A percentile compares a stretch with the other conserved stretches of the same genome.
Evolutionary conservation across 441 rosid genomes (phyloP).

Genomic region (Bocquillonia castaneifolia): DNA sequence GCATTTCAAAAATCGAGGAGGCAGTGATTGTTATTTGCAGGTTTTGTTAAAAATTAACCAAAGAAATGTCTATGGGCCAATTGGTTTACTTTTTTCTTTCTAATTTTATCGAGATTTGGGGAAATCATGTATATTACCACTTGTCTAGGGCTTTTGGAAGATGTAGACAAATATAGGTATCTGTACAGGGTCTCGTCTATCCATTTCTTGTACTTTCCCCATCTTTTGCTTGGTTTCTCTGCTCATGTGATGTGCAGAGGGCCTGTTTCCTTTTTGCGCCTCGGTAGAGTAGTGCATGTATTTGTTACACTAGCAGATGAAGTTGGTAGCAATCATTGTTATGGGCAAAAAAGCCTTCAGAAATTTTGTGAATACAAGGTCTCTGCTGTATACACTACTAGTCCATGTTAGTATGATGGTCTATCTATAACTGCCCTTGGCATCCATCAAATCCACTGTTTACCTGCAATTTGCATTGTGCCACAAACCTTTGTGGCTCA

Average conservation of each 20-base stretch:
- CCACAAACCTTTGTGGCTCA: background rate
- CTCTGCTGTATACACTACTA: conserved; percentile 27
- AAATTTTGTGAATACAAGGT: conserved; percentile 55
- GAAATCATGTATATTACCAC: conserved; percentile 57
- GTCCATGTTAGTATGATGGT: conserved; percentile 1
- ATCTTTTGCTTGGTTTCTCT: conserved; percentile 25
- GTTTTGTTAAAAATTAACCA: conserved; percentile 26
- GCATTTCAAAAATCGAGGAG: conserved; percentile 32
- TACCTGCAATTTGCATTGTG: background rate
- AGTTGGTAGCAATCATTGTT: conserved; percentile 44
- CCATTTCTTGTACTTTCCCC: conserved; percentile 33
- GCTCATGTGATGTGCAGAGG: conserved; percentile 26
- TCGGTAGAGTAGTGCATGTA: conserved; percentile 50
- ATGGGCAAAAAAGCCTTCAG: conserved; percentile 41
- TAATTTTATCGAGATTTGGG: conserved; percentile 19
- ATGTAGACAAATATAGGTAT: conserved; percentile 50
- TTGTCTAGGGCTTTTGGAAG: conserved; percentile 49
- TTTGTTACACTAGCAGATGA: conserved; percentile 37
- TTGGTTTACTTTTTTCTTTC: conserved; percentile 1
- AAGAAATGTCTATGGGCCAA: conserved; percentile 23
- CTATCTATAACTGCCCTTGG: conserved; percentile 4
- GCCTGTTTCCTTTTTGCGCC: conserved; percentile 33
- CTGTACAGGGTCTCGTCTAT: conserved; percentile 65
- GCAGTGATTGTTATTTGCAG: conserved; percentile 23
- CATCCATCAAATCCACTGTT: background rate